phyloP scores from a whole-genome alignment of 495 filamentous ascomycete species.

The Polyplosphaeria fusca region DNA sequence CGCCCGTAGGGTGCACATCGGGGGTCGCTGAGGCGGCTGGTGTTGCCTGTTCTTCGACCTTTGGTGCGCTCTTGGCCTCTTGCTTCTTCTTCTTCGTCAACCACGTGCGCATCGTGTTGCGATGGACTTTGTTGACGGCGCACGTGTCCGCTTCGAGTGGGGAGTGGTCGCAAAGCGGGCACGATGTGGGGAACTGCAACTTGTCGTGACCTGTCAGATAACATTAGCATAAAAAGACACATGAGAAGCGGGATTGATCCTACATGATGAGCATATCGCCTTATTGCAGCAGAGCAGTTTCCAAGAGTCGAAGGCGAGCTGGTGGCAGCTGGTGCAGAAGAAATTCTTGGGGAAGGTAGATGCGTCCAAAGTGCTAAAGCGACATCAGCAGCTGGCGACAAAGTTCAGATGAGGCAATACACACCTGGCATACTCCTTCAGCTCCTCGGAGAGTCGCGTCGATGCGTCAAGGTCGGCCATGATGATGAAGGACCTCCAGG shows the following conservation, averaged over 20 bases:
- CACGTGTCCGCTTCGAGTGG: slow-evolving; percentile 82
- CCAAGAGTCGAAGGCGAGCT: slow-evolving; percentile 86
- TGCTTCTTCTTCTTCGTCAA: slow-evolving; percentile 87
- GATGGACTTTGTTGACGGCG: slow-evolving; percentile 80
- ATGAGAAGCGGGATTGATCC: slow-evolving; percentile 39
- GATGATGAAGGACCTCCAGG: too few species aligned
- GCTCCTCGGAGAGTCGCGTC: slow-evolving; percentile 20
- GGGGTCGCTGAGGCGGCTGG: slow-evolving; percentile 24
- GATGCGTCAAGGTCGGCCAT: slow-evolving; percentile 21
- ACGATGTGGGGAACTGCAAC: slow-evolving; percentile 54
- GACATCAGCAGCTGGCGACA: background rate
- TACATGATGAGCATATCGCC: slow-evolving; percentile 87
- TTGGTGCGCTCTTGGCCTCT: slow-evolving; percentile 43
- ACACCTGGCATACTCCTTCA: slow-evolving; percentile 22
- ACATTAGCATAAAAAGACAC: background rate
- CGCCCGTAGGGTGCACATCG: slow-evolving; percentile 28
- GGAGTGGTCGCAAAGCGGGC: slow-evolving; percentile 88
- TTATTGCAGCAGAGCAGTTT: slow-evolving; percentile 93
- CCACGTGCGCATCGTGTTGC: slow-evolving; percentile 86
- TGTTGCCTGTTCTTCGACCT: slow-evolving; percentile 38
- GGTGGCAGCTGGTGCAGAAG: slow-evolving; percentile 87
- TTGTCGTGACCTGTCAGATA: slow-evolving; percentile 63
- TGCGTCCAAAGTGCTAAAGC: slow-evolving; percentile 1
- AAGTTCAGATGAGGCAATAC: background rate
- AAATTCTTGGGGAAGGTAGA: slow-evolving; percentile 77